phyloP scores from a whole-genome alignment of 129 eudicot genomes.

The Chrysanthemum seticuspe region DNA sequence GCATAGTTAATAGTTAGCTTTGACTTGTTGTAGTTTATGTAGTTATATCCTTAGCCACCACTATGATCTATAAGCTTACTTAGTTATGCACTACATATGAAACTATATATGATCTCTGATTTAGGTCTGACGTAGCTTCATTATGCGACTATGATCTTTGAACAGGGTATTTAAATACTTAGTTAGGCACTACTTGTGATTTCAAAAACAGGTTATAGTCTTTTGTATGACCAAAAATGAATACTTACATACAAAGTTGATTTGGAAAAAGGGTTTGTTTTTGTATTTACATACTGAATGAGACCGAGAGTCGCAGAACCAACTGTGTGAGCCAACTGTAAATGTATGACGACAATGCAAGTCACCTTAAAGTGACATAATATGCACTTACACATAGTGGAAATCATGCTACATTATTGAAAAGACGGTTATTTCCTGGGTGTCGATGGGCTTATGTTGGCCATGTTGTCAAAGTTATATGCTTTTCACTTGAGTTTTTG shows the following conservation, averaged over 20 bases:
- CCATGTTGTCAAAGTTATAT: not conserved
- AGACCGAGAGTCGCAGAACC: conserved; percentile 5
- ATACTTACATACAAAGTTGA: too few relatives aligned
- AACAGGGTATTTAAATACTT: not conserved
- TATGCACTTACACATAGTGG: not conserved
- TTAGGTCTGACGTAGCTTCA: not conserved
- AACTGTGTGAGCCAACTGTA: conserved; percentile 2
- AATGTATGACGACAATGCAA: not conserved
- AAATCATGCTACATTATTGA: not conserved
- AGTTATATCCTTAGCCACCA: not conserved
- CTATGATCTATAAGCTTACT: conserved; percentile 16
- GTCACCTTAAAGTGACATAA: not conserved
- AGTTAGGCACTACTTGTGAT: too few relatives aligned
- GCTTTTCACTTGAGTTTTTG: too few relatives aligned
- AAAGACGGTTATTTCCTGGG: not conserved
- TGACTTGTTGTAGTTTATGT: not conserved
- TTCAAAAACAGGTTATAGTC: too few relatives aligned
- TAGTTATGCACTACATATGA: not conserved
- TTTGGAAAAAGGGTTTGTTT: not conserved
- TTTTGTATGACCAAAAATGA: too few relatives aligned
- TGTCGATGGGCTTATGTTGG: not conserved
- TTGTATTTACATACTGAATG: not conserved
- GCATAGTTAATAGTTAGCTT: not conserved
- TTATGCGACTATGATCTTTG: not conserved
- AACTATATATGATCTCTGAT: not conserved